A percentile compares a stretch with the other conserved stretches of the same genome.
phyloP scores from a whole-genome alignment of 257 asterid species.

The Gardenia jasminoides region DNA sequence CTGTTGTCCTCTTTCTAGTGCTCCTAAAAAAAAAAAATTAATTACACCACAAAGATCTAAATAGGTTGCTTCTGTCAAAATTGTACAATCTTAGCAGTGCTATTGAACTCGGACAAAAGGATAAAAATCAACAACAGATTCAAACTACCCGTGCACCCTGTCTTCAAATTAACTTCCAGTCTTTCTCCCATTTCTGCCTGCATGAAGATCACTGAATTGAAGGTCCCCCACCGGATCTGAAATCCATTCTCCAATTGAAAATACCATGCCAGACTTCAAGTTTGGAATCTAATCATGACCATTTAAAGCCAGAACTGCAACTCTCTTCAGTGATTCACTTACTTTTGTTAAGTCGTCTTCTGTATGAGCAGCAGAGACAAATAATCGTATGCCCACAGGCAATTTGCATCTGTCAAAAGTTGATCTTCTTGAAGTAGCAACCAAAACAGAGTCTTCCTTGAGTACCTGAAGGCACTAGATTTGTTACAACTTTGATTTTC shows the following conservation, averaged over 20 bases:
- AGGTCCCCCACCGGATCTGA: background rate
- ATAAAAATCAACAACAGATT: background rate
- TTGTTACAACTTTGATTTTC: background rate
- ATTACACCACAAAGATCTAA: background rate
- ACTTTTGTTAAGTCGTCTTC: conserved; percentile 66
- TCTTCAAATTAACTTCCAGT: background rate
- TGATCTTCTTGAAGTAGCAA: conserved; percentile 71
- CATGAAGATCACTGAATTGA: background rate
- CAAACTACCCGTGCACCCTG: background rate
- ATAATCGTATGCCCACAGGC: conserved; percentile 72
- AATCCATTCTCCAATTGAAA: background rate
- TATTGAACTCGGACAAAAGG: background rate
- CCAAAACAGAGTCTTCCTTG: conserved; percentile 64
- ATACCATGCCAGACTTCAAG: no score
- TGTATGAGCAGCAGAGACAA: conserved; percentile 76
- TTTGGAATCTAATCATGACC: conserved; percentile 26
- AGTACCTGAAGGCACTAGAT: conserved; percentile 48
- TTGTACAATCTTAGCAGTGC: no score
- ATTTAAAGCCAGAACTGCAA: conserved; percentile 36
- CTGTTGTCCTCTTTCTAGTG: background rate
- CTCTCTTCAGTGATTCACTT: conserved; percentile 59
- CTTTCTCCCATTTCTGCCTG: background rate
- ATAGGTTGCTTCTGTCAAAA: no score
- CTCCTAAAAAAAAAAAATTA: background rate
- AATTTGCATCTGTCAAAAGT: conserved; percentile 76